These are phyloP conservation scores for Leccinum barrowsii DNA, from an alignment of 768 basidiomycete species.

Conservation along the genomic window DNA sequence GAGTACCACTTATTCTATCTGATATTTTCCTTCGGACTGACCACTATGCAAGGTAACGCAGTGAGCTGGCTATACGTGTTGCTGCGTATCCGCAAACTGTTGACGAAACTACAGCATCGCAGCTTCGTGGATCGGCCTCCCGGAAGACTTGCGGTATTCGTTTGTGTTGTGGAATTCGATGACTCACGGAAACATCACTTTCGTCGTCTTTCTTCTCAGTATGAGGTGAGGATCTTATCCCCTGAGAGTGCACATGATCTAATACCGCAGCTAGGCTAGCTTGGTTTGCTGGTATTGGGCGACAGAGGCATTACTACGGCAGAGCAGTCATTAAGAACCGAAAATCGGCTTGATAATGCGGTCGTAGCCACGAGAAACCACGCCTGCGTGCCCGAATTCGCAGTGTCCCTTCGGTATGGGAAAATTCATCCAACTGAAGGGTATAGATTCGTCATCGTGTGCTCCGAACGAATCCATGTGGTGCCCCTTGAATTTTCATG, in stretches of 20 bases:
- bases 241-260: conserved; percentile 1
- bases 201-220: conserved; percentile 51
- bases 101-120: conserved; percentile 44
- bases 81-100: not conserved
- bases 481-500: conserved; percentile 50
- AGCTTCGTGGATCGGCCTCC: conserved; percentile 55
- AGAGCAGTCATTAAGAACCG: conserved; percentile 8
- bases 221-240: conserved; percentile 42
- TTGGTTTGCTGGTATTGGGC: conserved; percentile 53
- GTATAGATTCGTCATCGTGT: conserved; percentile 2
- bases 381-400: not conserved
- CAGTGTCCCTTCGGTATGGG: not conserved
- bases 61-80: conserved; percentile 36
- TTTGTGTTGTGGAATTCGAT: conserved; percentile 61
- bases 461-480: conserved; percentile 41
- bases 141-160: conserved; percentile 48
- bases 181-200: conserved; percentile 76
- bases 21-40: not conserved
- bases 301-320: conserved; percentile 43
- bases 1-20: conserved; percentile 22
- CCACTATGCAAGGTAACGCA: conserved; percentile 48
- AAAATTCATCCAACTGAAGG: not conserved
- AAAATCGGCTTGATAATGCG: conserved; percentile 13
- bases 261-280: conserved; percentile 37
- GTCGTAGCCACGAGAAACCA: not conserved